These are phyloP conservation scores for Spiromastix sp. DNA, from an alignment of 2,329 filamentous ascomycete genomes.

Conservation along the genomic window DNA sequence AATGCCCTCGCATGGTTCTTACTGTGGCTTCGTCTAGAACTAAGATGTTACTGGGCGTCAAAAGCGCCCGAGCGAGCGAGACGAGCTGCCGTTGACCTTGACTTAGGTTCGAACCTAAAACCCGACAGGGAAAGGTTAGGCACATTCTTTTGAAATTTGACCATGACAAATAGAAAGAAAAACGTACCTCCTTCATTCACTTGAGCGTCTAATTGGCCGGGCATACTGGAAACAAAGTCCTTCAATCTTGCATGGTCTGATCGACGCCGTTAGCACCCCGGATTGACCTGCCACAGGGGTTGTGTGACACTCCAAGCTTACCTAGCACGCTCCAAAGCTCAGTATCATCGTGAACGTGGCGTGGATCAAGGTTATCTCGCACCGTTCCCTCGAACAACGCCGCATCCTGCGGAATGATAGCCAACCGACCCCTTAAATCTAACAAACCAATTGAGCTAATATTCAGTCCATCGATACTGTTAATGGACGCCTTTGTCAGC, in stretches of 20 bases:
- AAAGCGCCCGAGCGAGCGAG: constrained; percentile 81
- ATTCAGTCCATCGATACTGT: constrained; percentile 74
- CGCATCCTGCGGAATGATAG: constrained; percentile 96
- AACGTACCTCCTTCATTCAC: constrained; percentile 86
- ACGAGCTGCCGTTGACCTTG: constrained; percentile 91
- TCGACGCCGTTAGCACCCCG: constrained; percentile 25
- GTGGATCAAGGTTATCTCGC: constrained; percentile 90
- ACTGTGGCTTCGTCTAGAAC: constrained; percentile 95
- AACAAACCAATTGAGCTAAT: constrained; percentile 83
- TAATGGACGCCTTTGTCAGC: constrained; percentile 10
- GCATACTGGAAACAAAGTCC: constrained; percentile 78
- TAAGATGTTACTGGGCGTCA: constrained; percentile 93
- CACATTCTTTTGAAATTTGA: neutral
- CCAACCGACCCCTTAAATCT: constrained; percentile 77
- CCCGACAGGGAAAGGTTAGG: neutral
- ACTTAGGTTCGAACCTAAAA: constrained; percentile 78
- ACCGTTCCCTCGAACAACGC: constrained; percentile 90
- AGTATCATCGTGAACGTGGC: constrained; percentile 89
- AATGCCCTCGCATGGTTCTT: too few relatives aligned
- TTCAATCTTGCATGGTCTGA: constrained; percentile 86
- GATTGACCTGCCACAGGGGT: neutral
- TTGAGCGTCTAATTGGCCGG: constrained; percentile 77
- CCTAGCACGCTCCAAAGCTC: constrained; percentile 92
- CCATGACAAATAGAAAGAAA: neutral
- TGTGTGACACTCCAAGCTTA: constrained; percentile 40